phyloP scores from a whole-genome alignment of 257 asterid genomes.

The Capsicum chinense region DNA sequence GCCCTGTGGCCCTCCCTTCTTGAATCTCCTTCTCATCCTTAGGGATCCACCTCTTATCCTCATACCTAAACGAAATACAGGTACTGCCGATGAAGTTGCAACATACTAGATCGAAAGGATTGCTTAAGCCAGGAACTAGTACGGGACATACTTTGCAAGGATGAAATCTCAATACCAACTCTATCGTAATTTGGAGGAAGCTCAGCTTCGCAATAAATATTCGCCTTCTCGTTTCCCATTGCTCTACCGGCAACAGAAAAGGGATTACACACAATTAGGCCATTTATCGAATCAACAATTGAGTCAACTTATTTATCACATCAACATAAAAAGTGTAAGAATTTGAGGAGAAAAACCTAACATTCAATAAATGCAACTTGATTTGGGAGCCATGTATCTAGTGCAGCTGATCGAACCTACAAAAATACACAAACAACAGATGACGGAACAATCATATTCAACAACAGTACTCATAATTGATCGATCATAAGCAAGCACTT shows the following conservation, averaged over 20 bases:
- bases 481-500: background rate
- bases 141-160: slow-evolving; percentile 83
- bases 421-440: background rate
- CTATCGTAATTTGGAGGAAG: slow-evolving; percentile 96
- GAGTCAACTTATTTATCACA: background rate
- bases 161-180: slow-evolving; percentile 96
- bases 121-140: background rate
- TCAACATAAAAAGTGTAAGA: background rate
- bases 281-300: background rate
- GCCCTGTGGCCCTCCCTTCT: slow-evolving; percentile 37
- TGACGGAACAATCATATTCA: background rate
- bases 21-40: no score
- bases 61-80: no score
- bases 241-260: slow-evolving; percentile 51
- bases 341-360: slow-evolving; percentile 41
- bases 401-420: slow-evolving; percentile 80
- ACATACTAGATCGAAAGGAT: no score
- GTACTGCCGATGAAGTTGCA: no score
- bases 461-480: background rate
- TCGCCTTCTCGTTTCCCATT: slow-evolving; percentile 96
- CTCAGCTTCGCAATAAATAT: slow-evolving; percentile 96
- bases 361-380: slow-evolving; percentile 94
- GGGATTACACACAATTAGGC: background rate
- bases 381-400: slow-evolving; percentile 99
- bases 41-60: no score